phyloP scores from a whole-genome alignment of 257 asterid species.

The Asclepias syriaca region DNA sequence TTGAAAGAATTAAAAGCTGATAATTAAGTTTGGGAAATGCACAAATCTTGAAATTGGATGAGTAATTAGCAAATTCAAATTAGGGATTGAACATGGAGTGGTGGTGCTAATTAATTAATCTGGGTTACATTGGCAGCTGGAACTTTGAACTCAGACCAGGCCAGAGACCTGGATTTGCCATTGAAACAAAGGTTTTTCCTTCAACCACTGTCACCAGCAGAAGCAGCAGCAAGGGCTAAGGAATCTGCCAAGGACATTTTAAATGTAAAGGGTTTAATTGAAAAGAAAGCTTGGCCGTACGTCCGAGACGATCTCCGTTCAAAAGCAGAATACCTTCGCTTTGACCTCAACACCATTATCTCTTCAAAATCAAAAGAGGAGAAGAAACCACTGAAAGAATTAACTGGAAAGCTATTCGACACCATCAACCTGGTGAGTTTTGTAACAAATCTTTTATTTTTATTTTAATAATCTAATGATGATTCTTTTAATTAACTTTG shows the following conservation, averaged over 20 bases:
- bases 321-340: constrained; percentile 67
- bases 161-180: constrained; percentile 66
- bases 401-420: constrained; percentile 56
- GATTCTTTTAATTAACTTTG: neutral
- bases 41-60: no score
- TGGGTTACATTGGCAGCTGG: constrained; percentile 48
- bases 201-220: constrained; percentile 69
- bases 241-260: constrained; percentile 81
- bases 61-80: neutral
- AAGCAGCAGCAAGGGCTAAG: constrained; percentile 73
- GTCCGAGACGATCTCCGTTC: constrained; percentile 80
- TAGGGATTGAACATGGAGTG: neutral
- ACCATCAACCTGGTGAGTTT: constrained; percentile 49
- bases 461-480: no score
- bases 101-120: neutral
- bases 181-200: constrained; percentile 66
- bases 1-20: no score
- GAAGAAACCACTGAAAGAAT: constrained; percentile 58
- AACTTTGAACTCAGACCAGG: constrained; percentile 78
- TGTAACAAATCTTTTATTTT: neutral
- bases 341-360: constrained; percentile 83
- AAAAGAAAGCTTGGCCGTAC: constrained; percentile 94
- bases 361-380: constrained; percentile 71
- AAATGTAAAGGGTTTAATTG: constrained; percentile 52
- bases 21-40: no score